A percentile compares a stretch with the other conserved stretches of the same genome.
Evolutionary conservation across 2,329 filamentous ascomycete species (phyloP).

Genomic region (Pseudogymnoascus sp.): DNA sequence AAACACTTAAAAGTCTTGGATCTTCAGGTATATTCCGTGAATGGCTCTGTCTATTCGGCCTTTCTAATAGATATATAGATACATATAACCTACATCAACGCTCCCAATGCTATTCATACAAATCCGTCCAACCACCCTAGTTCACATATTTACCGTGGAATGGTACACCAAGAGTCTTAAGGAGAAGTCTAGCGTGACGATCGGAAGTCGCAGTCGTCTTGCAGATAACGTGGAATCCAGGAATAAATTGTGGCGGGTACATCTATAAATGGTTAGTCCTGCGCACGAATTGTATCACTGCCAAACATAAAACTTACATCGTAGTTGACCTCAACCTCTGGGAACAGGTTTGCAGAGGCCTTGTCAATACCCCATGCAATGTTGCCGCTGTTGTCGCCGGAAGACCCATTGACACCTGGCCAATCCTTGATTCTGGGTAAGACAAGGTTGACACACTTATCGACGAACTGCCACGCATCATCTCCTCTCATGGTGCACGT

Average conservation of each 20-base stretch:
- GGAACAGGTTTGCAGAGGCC: conserved; percentile 73
- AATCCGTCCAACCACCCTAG: conserved; percentile 14
- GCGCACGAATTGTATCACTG: not conserved
- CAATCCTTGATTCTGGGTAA: conserved; percentile 95
- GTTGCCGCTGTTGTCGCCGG: conserved; percentile 84
- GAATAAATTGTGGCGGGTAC: conserved; percentile 43
- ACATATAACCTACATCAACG: conserved; percentile 13
- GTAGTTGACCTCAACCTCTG: conserved; percentile 91
- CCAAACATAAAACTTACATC: conserved; percentile 54
- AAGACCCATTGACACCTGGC: conserved; percentile 63
- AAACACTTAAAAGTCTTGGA: not conserved
- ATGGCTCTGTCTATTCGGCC: conserved; percentile 6
- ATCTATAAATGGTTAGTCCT: conserved; percentile 34
- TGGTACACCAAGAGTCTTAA: conserved; percentile 25
- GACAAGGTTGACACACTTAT: conserved; percentile 83
- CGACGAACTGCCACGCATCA: conserved; percentile 80
- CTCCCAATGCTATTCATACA: conserved; percentile 11
- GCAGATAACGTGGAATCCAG: conserved; percentile 30
- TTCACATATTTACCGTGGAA: conserved; percentile 26
- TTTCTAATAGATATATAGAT: conserved; percentile 10
- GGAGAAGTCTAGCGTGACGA: conserved; percentile 25
- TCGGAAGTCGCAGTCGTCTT: conserved; percentile 27
- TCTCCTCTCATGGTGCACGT: conserved; percentile 72
- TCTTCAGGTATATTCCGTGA: not conserved
- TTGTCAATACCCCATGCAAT: conserved; percentile 70